A percentile compares a stretch with the other conserved stretches of the same genome.
Conservation (phyloP, 2,329 filamentous ascomycete species). For the Pseudogymnoascus sp. region DNA sequence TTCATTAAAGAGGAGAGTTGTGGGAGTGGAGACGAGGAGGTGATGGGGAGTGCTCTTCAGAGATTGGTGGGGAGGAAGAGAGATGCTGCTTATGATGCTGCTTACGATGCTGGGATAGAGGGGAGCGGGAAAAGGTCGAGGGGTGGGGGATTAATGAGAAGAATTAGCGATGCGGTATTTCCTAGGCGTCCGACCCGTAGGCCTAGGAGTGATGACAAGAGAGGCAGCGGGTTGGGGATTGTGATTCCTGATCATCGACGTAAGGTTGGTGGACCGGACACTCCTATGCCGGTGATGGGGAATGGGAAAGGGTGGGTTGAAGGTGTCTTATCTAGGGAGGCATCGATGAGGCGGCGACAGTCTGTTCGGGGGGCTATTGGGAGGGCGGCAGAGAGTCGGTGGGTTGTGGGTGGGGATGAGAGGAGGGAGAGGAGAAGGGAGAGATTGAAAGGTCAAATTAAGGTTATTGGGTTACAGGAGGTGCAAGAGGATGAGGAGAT, state of each 20-base stretch:
- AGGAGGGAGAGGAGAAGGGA: neutral
- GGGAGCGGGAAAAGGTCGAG: neutral
- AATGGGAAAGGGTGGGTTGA: neutral
- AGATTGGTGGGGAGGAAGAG: neutral
- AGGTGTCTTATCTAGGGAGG: neutral
- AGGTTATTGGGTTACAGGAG: neutral
- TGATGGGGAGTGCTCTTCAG: neutral
- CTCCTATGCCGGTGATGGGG: neutral
- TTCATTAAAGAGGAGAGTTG: neutral
- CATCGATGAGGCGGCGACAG: neutral
- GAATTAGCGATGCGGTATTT: neutral
- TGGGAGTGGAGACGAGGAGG: neutral
- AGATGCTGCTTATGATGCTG: neutral
- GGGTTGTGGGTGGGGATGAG: neutral
- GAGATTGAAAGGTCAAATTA: neutral
- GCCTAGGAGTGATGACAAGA: neutral
- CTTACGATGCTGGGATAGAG: neutral
- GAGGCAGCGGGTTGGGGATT: neutral
- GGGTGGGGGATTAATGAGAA: neutral
- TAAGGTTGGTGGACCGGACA: neutral
- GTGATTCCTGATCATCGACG: slow-evolving; percentile 2
- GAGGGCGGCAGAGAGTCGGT: neutral
- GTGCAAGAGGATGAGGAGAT: neutral
- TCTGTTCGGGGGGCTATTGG: neutral
- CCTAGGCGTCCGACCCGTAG: neutral